Conservation (phyloP, 805 yeast species). For the Starmerella lactis-condensi region DNA sequence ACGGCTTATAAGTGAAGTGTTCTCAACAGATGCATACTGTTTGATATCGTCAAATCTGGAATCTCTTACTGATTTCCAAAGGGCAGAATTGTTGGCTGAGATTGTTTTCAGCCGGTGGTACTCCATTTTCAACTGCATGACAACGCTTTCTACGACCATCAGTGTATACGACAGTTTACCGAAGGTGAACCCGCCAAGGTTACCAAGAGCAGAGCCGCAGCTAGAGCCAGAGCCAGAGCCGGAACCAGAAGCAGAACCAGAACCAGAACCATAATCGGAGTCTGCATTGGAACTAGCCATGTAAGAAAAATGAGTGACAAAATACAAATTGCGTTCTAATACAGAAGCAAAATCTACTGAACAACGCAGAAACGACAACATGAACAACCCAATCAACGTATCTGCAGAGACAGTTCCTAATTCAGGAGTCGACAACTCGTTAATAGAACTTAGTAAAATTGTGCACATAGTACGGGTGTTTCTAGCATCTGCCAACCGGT, state of each 20-base stretch:
- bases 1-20: conserved; percentile 18
- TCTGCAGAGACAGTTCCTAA: conserved; percentile 50
- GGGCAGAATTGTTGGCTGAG: conserved; percentile 32
- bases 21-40: conserved; percentile 14
- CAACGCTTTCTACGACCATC: conserved; percentile 69
- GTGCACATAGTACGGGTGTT: conserved; percentile 19
- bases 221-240: too few species aligned
- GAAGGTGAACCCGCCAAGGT: too few species aligned
- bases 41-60: conserved; percentile 1
- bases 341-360: conserved; percentile 26
- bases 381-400: conserved; percentile 49
- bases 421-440: conserved; percentile 24
- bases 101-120: conserved; percentile 24
- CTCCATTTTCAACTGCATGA: conserved; percentile 40
- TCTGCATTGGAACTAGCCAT: too few species aligned
- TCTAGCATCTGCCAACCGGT: conserved; percentile 19
- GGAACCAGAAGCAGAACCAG: conserved; percentile 6
- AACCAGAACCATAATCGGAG: conserved; percentile 3
- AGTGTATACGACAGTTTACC: conserved; percentile 34
- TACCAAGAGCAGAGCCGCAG: too few species aligned
- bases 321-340: conserved; percentile 44
- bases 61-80: conserved; percentile 34
- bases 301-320: conserved; percentile 41
- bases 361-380: conserved; percentile 52
- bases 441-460: conserved; percentile 33